phyloP scores from a whole-genome alignment of 371 early-diverging fungal genomes.

The Capillidium rhysosporum region DNA sequence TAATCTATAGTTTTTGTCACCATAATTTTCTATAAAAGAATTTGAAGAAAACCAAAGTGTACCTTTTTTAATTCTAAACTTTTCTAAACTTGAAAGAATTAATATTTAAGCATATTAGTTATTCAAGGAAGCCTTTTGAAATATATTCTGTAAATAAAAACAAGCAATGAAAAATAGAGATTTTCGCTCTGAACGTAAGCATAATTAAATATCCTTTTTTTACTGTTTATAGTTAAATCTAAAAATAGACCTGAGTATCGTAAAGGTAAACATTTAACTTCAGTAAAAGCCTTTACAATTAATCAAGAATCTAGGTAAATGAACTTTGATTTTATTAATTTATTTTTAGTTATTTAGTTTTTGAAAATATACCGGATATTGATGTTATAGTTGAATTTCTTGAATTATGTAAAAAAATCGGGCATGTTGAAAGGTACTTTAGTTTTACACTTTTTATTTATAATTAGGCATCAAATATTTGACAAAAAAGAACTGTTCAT shows the following conservation, averaged over 20 bases:
- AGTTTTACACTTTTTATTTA: background rate
- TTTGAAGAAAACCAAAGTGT: too few relatives aligned
- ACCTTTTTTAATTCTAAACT: too few relatives aligned
- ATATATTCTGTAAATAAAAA: too few relatives aligned
- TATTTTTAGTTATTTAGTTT: constrained; percentile 15
- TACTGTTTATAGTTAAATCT: background rate
- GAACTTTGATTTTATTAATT: background rate
- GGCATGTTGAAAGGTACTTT: constrained; percentile 13
- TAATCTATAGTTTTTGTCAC: too few relatives aligned
- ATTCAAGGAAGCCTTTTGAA: too few relatives aligned
- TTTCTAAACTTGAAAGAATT: too few relatives aligned
- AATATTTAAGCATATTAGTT: too few relatives aligned
- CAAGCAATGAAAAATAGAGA: background rate
- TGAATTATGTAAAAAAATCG: constrained; percentile 14
- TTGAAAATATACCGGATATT: constrained; percentile 23
- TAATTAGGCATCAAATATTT: constrained; percentile 15
- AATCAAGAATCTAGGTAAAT: constrained; percentile 22
- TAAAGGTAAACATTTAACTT: constrained; percentile 13
- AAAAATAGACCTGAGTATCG: constrained; percentile 7
- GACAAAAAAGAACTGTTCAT: constrained; percentile 12
- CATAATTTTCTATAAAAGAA: too few relatives aligned
- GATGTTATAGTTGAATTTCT: constrained; percentile 16
- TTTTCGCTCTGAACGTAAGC: background rate
- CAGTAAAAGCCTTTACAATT: constrained; percentile 24
- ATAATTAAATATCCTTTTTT: background rate